These are phyloP conservation scores for Paecilomyces dactylethromorphus DNA, from an alignment of 2,329 filamentous ascomycete species.

Conservation along the genomic window DNA sequence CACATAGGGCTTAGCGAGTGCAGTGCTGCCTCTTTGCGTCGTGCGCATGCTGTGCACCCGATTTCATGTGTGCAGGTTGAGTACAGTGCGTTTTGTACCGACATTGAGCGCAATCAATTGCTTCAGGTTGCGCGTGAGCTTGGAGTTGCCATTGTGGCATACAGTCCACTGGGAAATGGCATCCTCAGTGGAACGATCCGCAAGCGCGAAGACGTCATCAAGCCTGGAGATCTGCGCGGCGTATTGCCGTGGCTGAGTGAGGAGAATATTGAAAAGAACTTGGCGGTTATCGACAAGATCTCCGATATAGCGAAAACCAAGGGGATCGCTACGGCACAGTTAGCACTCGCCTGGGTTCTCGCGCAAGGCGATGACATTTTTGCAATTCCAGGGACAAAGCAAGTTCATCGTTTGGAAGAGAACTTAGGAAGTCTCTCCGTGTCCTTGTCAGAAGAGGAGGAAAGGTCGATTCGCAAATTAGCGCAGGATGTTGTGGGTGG, in stretches of 20 bases:
- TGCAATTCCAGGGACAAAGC: slow-evolving; percentile 53
- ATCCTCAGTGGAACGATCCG: slow-evolving; percentile 39
- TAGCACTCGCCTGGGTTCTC: slow-evolving; percentile 59
- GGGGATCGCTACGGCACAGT: slow-evolving; percentile 47
- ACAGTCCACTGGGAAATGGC: slow-evolving; percentile 38
- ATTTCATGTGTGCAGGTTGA: slow-evolving; percentile 21
- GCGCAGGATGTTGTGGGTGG: slow-evolving; percentile 4
- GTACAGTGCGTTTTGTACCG: background rate
- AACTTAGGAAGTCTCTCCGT: slow-evolving; percentile 22
- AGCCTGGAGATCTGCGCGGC: slow-evolving; percentile 40
- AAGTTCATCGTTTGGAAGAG: slow-evolving; percentile 39
- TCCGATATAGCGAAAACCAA: slow-evolving; percentile 46
- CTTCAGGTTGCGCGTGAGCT: slow-evolving; percentile 22
- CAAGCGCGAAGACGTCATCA: slow-evolving; percentile 28
- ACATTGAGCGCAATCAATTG: slow-evolving; percentile 5
- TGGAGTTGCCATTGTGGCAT: slow-evolving; percentile 36
- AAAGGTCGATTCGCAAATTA: background rate
- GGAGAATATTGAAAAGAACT: slow-evolving; percentile 52
- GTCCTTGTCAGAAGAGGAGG: background rate
- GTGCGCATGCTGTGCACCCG: slow-evolving; percentile 40
- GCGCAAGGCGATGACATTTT: slow-evolving; percentile 55
- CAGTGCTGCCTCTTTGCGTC: slow-evolving; percentile 38
- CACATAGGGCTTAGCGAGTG: slow-evolving; percentile 44
- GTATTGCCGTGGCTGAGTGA: slow-evolving; percentile 43
- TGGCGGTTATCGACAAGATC: slow-evolving; percentile 48